Evolutionary conservation across 192 early-diverging fungal species (phyloP).

Genomic region (Backusella psychrophila): DNA sequence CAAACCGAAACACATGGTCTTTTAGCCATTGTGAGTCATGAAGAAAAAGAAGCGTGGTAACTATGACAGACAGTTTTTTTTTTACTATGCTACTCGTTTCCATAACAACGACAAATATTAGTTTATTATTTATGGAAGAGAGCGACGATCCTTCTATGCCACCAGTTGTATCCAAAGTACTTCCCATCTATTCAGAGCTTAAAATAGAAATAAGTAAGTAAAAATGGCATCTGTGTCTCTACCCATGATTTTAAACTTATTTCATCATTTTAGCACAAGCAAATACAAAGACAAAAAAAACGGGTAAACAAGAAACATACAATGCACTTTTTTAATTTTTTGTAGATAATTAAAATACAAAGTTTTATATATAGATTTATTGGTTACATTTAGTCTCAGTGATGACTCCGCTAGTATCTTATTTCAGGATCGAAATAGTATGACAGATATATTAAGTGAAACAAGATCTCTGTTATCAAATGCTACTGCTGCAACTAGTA

Average conservation of each 20-base stretch:
- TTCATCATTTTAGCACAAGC: not conserved
- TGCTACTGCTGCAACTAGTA: not conserved
- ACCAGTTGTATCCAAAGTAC: not conserved
- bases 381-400: not conserved
- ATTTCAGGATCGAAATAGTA: constrained; percentile 1
- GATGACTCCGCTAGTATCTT: not conserved
- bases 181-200: constrained; percentile 10
- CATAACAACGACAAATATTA: not conserved
- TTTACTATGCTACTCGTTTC: not conserved
- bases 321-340: not conserved
- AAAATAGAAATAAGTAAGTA: constrained; percentile 8
- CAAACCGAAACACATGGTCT: not conserved
- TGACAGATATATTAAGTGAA: not conserved
- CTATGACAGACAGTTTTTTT: not conserved
- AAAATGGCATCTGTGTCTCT: no score
- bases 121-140: constrained; percentile 12
- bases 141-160: not conserved
- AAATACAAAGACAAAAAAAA: not conserved
- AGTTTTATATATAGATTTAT: not conserved
- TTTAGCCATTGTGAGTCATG: constrained; percentile 9
- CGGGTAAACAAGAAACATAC: not conserved
- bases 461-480: not conserved
- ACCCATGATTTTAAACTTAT: no score
- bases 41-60: constrained; percentile 18
- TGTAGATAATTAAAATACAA: not conserved